Base-by-base conservation (phyloP, 192 early-diverging fungal species). In the Backusella tarrabulga region DNA sequence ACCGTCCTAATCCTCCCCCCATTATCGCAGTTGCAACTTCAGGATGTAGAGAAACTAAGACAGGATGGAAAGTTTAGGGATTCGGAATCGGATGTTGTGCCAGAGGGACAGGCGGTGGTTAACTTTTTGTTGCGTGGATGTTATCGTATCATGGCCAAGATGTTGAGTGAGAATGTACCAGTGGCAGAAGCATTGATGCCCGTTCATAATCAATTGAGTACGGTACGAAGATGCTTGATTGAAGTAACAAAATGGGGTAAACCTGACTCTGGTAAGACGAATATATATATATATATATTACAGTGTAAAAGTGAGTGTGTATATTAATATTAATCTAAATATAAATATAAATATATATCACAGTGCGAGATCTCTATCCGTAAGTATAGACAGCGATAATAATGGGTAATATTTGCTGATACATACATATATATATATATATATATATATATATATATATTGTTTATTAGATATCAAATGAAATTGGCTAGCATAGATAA, bases 11-110 rank as follows among this genome's bases (percentile, higher is more conserved):
- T 14, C 42, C 4, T 44, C 4, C 12, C 4, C 4, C 12, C 4
- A 44, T 17, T 0, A 15, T 1, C 4, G 14, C 68, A 89, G 80
- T 88, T 91, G 46, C 93, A 94, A 84, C 80, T 97, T 71, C 91
- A 88, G 60, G 90, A 95, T 42, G 93, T 97, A 77, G 93, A 95
- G 74, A 88, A 90, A n/a, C 81, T 94, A 82, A 90, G 96, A 54
- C 89, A 86, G 21, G 88, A 95, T 80, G 96, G 96, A 67, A 94
- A 95, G 78, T 97, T 97, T 76, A 87, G 92, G 68, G 93, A 94
- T 80, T 60, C 82, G 34, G 78, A 87, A 40, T 73, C 78, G 0
- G 92, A 93, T 35, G 80, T 86, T 69, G 84, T 93, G 0, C 90
- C 91, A 1, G 90, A 87, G 50, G 94, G 93, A 17, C 96, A 97